These are phyloP conservation scores for Diaporthe sp. DNA, from an alignment of 2,329 filamentous ascomycete genomes.

Conservation along the genomic window DNA sequence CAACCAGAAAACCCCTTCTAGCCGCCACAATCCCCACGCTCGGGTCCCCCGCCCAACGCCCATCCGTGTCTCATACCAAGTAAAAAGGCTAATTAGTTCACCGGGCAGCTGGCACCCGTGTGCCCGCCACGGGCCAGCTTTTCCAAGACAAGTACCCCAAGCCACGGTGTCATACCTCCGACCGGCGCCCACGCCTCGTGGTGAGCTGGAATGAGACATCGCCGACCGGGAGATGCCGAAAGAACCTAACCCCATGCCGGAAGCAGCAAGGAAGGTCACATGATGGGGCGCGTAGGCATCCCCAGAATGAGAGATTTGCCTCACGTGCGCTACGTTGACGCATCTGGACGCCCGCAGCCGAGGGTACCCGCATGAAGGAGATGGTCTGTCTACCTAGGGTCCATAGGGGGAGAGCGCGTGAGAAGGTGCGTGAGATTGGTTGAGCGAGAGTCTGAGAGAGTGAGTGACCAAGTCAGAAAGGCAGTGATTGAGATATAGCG, in stretches of 20 bases:
- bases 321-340: not conserved
- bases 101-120: not conserved
- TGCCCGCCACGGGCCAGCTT: no score
- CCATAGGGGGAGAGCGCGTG: not conserved
- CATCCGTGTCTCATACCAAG: not conserved
- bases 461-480: no score
- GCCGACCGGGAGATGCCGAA: not conserved
- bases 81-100: not conserved
- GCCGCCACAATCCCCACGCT: not conserved
- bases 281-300: no score
- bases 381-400: not conserved
- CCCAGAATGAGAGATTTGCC: not conserved
- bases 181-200: conserved; percentile 1
- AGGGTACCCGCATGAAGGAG: not conserved
- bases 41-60: not conserved
- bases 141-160: not conserved
- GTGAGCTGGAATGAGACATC: not conserved
- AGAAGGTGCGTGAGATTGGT: not conserved
- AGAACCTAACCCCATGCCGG: not conserved
- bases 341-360: not conserved
- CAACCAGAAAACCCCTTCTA: not conserved
- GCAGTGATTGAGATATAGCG: not conserved
- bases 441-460: not conserved
- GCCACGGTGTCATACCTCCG: not conserved
- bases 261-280: not conserved